A percentile compares a stretch with the other conserved stretches of the same genome.
phyloP scores from a whole-genome alignment of 805 yeast species.

The Metschnikowia cubensis region DNA sequence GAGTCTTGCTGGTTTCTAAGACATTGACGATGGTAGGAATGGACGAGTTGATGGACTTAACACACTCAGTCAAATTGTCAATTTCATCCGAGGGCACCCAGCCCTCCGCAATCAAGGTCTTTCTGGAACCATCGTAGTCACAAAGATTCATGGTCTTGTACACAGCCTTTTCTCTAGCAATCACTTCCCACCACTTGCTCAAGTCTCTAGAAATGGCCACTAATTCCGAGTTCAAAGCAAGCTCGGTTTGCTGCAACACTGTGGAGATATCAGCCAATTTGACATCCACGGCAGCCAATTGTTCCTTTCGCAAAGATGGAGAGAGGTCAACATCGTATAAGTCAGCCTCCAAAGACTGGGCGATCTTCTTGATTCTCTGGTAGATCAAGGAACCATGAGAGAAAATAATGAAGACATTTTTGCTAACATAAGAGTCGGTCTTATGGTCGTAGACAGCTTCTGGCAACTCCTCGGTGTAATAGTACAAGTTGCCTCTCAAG shows the following conservation, averaged over 20 bases:
- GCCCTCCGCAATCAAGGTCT: conserved; percentile 90
- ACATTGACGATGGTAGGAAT: conserved; percentile 51
- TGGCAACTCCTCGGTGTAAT: conserved; percentile 68
- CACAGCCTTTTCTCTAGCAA: conserved; percentile 77
- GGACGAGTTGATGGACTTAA: conserved; percentile 59
- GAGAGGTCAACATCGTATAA: conserved; percentile 55
- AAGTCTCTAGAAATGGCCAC: conserved; percentile 72
- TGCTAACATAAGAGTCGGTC: conserved; percentile 54
- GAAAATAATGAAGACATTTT: conserved; percentile 82
- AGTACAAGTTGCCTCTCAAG: conserved; percentile 84
- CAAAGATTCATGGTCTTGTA: conserved; percentile 74
- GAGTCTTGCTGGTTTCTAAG: conserved; percentile 74
- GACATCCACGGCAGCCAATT: conserved; percentile 24
- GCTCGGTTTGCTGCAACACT: conserved; percentile 31
- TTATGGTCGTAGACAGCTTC: conserved; percentile 64
- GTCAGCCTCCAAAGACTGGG: conserved; percentile 86
- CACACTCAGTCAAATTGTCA: conserved; percentile 56
- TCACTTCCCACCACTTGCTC: conserved; percentile 44
- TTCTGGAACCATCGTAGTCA: conserved; percentile 78
- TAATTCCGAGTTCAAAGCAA: conserved; percentile 56
- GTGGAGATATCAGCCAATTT: conserved; percentile 33
- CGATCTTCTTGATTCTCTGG: conserved; percentile 70
- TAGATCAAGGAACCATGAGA: conserved; percentile 83
- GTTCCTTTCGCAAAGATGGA: conserved; percentile 26
- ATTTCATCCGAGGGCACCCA: conserved; percentile 89